phyloP scores from a whole-genome alignment of 441 rosid genomes.

The Macaranga tanarius region DNA sequence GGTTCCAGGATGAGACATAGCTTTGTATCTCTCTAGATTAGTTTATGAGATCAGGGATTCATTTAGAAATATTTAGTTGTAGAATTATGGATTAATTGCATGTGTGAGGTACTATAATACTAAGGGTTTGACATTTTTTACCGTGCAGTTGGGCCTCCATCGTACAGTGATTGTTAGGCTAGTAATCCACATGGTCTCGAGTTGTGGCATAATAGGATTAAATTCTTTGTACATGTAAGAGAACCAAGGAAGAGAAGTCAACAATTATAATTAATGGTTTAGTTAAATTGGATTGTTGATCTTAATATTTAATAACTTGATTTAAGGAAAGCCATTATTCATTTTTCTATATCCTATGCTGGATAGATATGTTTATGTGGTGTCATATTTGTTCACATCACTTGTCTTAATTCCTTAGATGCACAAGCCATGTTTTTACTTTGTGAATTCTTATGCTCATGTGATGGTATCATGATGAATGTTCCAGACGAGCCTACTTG shows the following conservation, averaged over 20 bases:
- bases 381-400: neutral
- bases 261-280: no score
- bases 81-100: neutral
- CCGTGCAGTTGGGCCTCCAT: neutral
- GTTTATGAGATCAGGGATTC: neutral
- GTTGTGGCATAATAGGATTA: neutral
- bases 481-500: slow-evolving; percentile 70
- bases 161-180: neutral
- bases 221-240: neutral
- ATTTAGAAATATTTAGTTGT: neutral
- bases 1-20: slow-evolving; percentile 1
- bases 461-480: slow-evolving; percentile 8
- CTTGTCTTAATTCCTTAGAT: neutral
- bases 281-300: neutral
- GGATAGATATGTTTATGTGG: neutral
- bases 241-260: no score
- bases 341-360: neutral
- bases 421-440: neutral
- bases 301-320: neutral
- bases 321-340: neutral
- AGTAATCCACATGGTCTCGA: neutral
- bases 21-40: neutral
- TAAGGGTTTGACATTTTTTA: no score
- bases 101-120: neutral
- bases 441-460: neutral